Evolutionary conservation across 148 eudicot species (phyloP).

Genomic region (Persicaria maculosa): DNA sequence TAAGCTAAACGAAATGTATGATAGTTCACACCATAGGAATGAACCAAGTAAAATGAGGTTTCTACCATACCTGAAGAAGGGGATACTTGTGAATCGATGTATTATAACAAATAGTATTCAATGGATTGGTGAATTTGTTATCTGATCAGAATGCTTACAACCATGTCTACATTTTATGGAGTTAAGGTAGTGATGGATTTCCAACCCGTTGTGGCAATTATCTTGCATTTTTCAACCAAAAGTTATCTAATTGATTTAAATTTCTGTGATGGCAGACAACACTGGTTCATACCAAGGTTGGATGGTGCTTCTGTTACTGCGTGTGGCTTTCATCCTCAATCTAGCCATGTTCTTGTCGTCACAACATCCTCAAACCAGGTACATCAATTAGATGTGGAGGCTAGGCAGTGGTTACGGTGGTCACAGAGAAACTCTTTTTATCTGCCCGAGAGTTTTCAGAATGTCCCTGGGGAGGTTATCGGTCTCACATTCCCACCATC

Average conservation of each 20-base stretch:
- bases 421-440: slow-evolving; percentile 50
- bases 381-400: slow-evolving; percentile 90
- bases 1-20: not conserved
- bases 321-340: slow-evolving; percentile 71
- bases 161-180: not conserved
- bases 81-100: not conserved
- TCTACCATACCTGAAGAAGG: not conserved
- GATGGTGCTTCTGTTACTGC: slow-evolving; percentile 92
- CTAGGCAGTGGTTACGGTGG: slow-evolving; percentile 83
- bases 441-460: slow-evolving; percentile 65
- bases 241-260: not conserved
- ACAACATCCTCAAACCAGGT: slow-evolving; percentile 88
- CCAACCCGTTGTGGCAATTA: not conserved
- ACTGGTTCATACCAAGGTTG: slow-evolving; percentile 89
- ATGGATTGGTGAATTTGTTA: not conserved
- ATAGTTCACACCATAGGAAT: not conserved
- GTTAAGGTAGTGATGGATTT: not conserved
- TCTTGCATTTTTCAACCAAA: not conserved
- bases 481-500: slow-evolving; percentile 89
- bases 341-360: slow-evolving; percentile 67
- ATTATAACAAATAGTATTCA: not conserved
- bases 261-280: slow-evolving; percentile 47
- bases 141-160: not conserved
- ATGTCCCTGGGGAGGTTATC: slow-evolving; percentile 93
- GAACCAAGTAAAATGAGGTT: not conserved